phyloP scores from a whole-genome alignment of 2,329 filamentous ascomycete genomes.

The Paecilomyces fulvus region DNA sequence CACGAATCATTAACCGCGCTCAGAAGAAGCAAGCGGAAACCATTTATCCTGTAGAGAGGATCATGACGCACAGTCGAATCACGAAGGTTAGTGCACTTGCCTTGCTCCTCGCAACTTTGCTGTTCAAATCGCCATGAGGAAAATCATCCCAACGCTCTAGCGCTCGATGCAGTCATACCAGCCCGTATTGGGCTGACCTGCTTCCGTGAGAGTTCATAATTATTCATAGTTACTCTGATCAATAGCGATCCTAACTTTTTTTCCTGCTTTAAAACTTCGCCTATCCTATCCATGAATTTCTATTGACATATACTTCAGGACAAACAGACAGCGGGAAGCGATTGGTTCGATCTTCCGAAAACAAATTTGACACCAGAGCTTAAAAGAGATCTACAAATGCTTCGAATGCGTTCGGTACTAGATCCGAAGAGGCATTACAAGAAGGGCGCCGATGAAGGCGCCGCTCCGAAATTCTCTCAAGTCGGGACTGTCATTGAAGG shows the following conservation, averaged over 20 bases:
- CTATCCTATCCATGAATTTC: conserved; percentile 1
- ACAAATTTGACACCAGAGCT: conserved; percentile 77
- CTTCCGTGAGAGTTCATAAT: conserved; percentile 58
- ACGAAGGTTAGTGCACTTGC: conserved; percentile 34
- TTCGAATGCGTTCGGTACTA: conserved; percentile 80
- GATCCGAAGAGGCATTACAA: conserved; percentile 89
- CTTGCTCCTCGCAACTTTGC: conserved; percentile 2
- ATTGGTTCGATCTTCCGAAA: conserved; percentile 83
- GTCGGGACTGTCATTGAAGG: conserved; percentile 84
- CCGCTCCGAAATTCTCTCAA: conserved; percentile 74
- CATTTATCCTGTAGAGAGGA: conserved; percentile 43
- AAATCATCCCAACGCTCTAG: conserved; percentile 57
- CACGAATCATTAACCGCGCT: conserved; percentile 41
- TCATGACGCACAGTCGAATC: conserved; percentile 8
- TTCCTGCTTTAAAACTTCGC: conserved; percentile 12
- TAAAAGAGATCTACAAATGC: conserved; percentile 79
- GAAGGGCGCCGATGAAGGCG: conserved; percentile 65
- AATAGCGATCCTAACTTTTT: conserved; percentile 19
- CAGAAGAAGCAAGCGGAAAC: conserved; percentile 40
- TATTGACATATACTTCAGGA: conserved; percentile 26
- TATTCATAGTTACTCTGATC: conserved; percentile 69
- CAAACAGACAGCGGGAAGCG: conserved; percentile 62
- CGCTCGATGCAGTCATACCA: conserved; percentile 63
- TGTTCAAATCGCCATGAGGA: conserved; percentile 56
- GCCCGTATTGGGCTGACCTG: conserved; percentile 72